phyloP scores from a whole-genome alignment of 768 basidiomycete species.

The Pleurotus sapidus region DNA sequence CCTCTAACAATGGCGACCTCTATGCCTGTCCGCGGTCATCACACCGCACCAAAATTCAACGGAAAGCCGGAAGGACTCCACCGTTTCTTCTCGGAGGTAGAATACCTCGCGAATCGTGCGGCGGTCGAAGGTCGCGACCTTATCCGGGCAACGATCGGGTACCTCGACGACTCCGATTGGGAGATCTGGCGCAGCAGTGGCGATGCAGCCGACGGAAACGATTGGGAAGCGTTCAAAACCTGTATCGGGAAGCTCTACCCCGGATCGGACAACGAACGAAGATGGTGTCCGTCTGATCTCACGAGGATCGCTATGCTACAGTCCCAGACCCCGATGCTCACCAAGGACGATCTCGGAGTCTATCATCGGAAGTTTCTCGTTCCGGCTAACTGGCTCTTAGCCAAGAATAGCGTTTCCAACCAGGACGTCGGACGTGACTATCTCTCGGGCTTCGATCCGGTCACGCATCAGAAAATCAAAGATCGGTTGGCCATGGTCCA shows the following conservation, averaged over 20 bases:
- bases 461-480: conserved; percentile 2
- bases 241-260: not conserved
- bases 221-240: not conserved
- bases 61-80: no score
- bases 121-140: not conserved
- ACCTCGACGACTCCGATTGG: not conserved
- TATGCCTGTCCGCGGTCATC: no score
- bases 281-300: not conserved
- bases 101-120: not conserved
- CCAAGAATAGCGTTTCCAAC: conserved; percentile 11
- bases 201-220: not conserved
- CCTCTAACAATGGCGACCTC: no score
- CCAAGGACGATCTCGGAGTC: conserved; percentile 12
- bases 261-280: not conserved
- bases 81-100: no score
- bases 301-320: not conserved
- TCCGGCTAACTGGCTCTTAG: conserved; percentile 16
- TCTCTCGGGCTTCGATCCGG: conserved; percentile 11
- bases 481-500: conserved; percentile 17
- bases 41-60: no score
- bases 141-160: not conserved
- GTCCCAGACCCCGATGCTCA: conserved; percentile 10
- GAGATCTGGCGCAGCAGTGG: not conserved
- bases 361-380: conserved; percentile 18
- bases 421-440: conserved; percentile 21